These are phyloP conservation scores for Colletotrichum karsti DNA, from an alignment of 2,329 filamentous ascomycete genomes.

Conservation along the genomic window DNA sequence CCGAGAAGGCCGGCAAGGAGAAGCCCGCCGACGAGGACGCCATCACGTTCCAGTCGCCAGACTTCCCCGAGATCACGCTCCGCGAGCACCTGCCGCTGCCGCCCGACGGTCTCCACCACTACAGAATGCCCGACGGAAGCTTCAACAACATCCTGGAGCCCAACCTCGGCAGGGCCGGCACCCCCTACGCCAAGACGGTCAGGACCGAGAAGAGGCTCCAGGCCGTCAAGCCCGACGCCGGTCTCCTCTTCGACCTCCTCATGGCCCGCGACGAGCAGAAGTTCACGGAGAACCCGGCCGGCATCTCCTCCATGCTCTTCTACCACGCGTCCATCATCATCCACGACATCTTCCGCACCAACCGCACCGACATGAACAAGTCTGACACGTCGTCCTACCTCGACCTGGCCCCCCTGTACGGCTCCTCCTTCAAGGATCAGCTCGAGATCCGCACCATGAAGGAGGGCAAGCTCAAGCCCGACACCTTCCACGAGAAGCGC, in stretches of 20 bases:
- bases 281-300: slow-evolving; percentile 73
- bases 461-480: slow-evolving; percentile 75
- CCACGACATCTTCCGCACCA: slow-evolving; percentile 48
- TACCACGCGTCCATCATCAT: slow-evolving; percentile 76
- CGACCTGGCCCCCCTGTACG: slow-evolving; percentile 78
- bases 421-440: slow-evolving; percentile 71
- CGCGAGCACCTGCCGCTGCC: slow-evolving; percentile 45
- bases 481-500: slow-evolving; percentile 76
- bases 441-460: slow-evolving; percentile 68
- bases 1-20: slow-evolving; percentile 36
- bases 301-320: slow-evolving; percentile 79
- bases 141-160: slow-evolving; percentile 69
- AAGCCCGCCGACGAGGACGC: slow-evolving; percentile 35
- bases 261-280: slow-evolving; percentile 60
- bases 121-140: slow-evolving; percentile 47
- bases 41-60: slow-evolving; percentile 50
- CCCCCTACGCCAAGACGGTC: slow-evolving; percentile 76
- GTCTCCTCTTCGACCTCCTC: slow-evolving; percentile 69
- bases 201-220: slow-evolving; percentile 63
- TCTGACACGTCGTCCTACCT: slow-evolving; percentile 79
- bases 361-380: slow-evolving; percentile 67
- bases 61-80: slow-evolving; percentile 41
- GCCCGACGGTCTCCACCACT: slow-evolving; percentile 45
- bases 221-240: slow-evolving; percentile 70
- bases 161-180: slow-evolving; percentile 69